Evolutionary conservation across 768 basidiomycete species (phyloP).

Genomic region (Lactifluus rugatus): DNA sequence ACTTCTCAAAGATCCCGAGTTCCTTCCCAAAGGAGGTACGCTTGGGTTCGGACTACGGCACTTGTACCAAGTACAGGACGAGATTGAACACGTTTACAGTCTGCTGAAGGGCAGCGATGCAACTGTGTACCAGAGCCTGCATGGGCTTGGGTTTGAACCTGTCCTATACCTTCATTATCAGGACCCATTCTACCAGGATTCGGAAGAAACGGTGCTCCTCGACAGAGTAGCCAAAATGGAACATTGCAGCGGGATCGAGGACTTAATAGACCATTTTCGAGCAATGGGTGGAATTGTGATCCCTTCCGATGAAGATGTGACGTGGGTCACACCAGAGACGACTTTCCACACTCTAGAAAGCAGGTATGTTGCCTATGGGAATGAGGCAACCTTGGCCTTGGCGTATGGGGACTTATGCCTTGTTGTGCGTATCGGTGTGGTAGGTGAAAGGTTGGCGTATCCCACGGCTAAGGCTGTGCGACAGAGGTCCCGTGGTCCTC

Average conservation of each 20-base stretch:
- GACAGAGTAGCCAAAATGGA: neutral
- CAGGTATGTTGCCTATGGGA: neutral
- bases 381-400: neutral
- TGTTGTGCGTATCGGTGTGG: conserved; percentile 55
- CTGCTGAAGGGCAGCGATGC: conserved; percentile 5
- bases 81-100: neutral
- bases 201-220: too few species aligned
- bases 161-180: neutral
- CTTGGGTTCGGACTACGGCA: too few species aligned
- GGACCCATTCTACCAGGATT: neutral
- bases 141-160: neutral
- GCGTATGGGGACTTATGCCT: too few species aligned
- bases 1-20: too few species aligned
- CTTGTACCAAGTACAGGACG: too few species aligned
- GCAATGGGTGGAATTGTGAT: too few species aligned
- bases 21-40: too few species aligned
- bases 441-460: too few species aligned
- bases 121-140: neutral
- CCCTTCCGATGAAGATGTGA: neutral
- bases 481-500: too few species aligned
- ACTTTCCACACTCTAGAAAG: neutral
- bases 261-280: too few species aligned
- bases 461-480: too few species aligned
- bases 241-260: neutral
- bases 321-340: conserved; percentile 4